Conservation (phyloP, 1,139 yeast species). For the Maudiozyma humilis region DNA sequence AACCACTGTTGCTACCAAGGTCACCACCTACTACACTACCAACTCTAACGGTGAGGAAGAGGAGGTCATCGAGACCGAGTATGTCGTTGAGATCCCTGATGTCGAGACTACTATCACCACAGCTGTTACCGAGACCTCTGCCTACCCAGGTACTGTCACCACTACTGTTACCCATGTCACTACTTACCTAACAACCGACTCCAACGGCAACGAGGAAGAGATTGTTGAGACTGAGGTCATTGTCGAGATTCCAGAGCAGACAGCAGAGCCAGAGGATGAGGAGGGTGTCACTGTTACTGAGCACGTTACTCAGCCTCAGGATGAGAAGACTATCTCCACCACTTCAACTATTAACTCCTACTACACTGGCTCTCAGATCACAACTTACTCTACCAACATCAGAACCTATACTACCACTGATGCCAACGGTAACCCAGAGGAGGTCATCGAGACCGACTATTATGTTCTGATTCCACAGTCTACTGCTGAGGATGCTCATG, state of each 20-base stretch:
- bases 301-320: not conserved
- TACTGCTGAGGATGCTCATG: not conserved
- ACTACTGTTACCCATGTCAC: not conserved
- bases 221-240: not conserved
- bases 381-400: not conserved
- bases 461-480: not conserved
- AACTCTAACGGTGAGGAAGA: not conserved
- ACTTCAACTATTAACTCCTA: not conserved
- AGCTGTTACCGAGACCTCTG: not conserved
- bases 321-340: not conserved
- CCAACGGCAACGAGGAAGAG: slow-evolving; percentile 1
- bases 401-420: slow-evolving; percentile 1
- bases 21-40: not conserved
- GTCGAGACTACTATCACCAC: not conserved
- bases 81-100: not conserved
- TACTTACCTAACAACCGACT: not conserved
- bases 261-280: not conserved
- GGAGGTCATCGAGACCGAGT: not conserved
- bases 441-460: not conserved
- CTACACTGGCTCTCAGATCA: not conserved
- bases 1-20: not conserved
- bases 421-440: not conserved
- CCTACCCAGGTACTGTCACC: not conserved
- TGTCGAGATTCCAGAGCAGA: not conserved
- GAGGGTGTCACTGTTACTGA: not conserved